phyloP scores from a whole-genome alignment of 1,139 yeast genomes.

The Debaryomycetaceae sp. region DNA sequence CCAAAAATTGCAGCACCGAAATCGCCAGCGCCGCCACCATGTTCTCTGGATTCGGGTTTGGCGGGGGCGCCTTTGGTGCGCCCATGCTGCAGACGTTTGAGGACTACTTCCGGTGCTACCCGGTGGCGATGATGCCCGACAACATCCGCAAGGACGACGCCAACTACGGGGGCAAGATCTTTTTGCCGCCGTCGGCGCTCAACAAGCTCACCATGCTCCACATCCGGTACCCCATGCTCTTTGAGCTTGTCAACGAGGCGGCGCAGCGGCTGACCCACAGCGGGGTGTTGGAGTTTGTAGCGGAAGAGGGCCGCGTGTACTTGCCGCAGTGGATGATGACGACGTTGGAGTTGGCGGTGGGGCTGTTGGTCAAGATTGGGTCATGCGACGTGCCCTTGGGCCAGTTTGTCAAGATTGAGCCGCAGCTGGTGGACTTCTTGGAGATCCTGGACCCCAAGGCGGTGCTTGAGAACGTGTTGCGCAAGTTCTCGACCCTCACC shows the following conservation, averaged over 20 bases:
- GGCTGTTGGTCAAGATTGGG: slow-evolving; percentile 70
- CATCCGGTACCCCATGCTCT: slow-evolving; percentile 93
- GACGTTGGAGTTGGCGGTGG: slow-evolving; percentile 69
- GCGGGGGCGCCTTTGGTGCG: slow-evolving; percentile 29
- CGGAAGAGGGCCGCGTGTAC: slow-evolving; percentile 95
- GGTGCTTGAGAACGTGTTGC: slow-evolving; percentile 83
- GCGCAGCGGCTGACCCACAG: slow-evolving; percentile 63
- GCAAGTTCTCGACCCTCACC: slow-evolving; percentile 86
- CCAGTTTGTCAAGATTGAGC: slow-evolving; percentile 85
- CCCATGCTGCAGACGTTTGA: slow-evolving; percentile 45
- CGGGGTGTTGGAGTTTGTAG: slow-evolving; percentile 93
- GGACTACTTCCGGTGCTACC: slow-evolving; percentile 89
- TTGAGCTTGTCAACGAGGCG: slow-evolving; percentile 70
- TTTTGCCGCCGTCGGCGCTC: slow-evolving; percentile 89
- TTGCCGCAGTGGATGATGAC: slow-evolving; percentile 97
- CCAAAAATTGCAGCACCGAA: slow-evolving; percentile 1
- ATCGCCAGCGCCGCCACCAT: slow-evolving; percentile 14
- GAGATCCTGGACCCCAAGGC: slow-evolving; percentile 97
- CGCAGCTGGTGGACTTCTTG: slow-evolving; percentile 88
- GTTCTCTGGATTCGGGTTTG: slow-evolving; percentile 48
- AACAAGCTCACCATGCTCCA: slow-evolving; percentile 81
- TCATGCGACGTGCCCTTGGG: slow-evolving; percentile 84
- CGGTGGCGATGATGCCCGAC: slow-evolving; percentile 89
- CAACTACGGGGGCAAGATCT: slow-evolving; percentile 95
- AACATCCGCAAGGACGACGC: slow-evolving; percentile 71